Evolutionary conservation across 805 yeast genomes (phyloP).

Genomic region (Lipomyces mesembrius): DNA sequence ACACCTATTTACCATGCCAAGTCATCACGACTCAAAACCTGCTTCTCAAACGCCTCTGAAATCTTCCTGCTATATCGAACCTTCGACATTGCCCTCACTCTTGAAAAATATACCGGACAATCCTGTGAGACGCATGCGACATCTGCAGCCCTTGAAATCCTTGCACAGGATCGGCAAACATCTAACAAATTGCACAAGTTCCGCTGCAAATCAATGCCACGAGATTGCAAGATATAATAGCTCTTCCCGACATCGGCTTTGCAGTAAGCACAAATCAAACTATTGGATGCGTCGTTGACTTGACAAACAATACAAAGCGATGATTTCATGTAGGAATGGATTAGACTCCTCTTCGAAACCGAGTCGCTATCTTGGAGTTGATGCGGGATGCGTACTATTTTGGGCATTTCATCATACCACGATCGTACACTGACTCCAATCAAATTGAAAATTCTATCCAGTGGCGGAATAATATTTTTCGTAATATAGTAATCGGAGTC

Average conservation of each 20-base stretch:
- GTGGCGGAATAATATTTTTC: constrained; percentile 84
- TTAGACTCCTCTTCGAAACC: constrained; percentile 9
- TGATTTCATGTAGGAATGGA: constrained; percentile 32
- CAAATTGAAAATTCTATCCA: constrained; percentile 79
- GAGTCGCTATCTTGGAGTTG: constrained; percentile 1
- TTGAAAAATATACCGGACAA: constrained; percentile 64
- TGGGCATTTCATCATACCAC: constrained; percentile 80
- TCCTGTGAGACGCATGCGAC: constrained; percentile 62
- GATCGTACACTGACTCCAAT: constrained; percentile 76
- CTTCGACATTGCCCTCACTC: constrained; percentile 49
- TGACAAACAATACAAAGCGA: constrained; percentile 31
- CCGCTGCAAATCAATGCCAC: constrained; percentile 32
- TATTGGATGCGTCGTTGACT: constrained; percentile 17
- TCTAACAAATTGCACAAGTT: constrained; percentile 35
- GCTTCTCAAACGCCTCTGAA: constrained; percentile 1
- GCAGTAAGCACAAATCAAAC: constrained; percentile 34
- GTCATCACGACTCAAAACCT: constrained; percentile 3
- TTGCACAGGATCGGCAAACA: constrained; percentile 44
- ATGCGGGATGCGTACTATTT: constrained; percentile 31
- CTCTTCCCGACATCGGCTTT: constrained; percentile 19
- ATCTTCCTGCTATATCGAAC: constrained; percentile 7
- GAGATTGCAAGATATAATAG: constrained; percentile 27
- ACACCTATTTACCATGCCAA: neutral
- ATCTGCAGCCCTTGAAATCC: constrained; percentile 44
- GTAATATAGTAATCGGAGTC: constrained; percentile 87